Base-by-base conservation (phyloP, 169 alveolate genomes). In the Toxoplasma gondii region DNA sequence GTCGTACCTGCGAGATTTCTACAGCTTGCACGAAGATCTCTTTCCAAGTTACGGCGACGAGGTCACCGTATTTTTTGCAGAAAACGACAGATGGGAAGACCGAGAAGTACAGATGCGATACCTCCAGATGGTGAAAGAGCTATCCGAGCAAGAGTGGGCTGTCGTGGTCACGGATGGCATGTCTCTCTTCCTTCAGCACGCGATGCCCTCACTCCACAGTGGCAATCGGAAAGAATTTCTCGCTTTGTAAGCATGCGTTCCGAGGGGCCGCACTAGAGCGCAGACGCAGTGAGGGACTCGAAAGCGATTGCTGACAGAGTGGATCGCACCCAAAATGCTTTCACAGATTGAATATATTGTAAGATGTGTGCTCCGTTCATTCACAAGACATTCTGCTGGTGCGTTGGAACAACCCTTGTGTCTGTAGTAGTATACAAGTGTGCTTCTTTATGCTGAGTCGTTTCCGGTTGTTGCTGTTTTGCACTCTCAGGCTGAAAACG, bases 51-150 rank as follows among this genome's bases (percentile, higher is more conserved):
- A 84, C 84, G 95, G 95, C 7, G 95, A 93, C 17, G 90, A 88
- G 39, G 96, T 96, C 41, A 94, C 93, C n/a, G 94, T 96, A 43
- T 96, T 95, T 96, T 96, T 82, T 97, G 97, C 90, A 93, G 88
- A 92, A 44, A 31, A 44, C 70, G 82, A 49, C 94, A 78, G 17
- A 88, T 97, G 97, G 81, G 95, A 93, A 94, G 90, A 36, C 90
- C 44, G 41, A 22, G 90, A 36, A 9, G 90, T 82, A 2, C 90
- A 82, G 90, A 39, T 9, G 19, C 38, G 67, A 24, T 82, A 82
- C 39, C 67, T 82, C 17, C 22, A 38, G 41, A 43, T 82, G 54
- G 64, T 82, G 90, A 43, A 22, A 7, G 90, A 82, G 69, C 53
- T 82, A 16, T 24, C n/a, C 17, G 41, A 82, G 38, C 44, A 41